phyloP scores from a whole-genome alignment of 805 yeast species.

The Candida michaelii region DNA sequence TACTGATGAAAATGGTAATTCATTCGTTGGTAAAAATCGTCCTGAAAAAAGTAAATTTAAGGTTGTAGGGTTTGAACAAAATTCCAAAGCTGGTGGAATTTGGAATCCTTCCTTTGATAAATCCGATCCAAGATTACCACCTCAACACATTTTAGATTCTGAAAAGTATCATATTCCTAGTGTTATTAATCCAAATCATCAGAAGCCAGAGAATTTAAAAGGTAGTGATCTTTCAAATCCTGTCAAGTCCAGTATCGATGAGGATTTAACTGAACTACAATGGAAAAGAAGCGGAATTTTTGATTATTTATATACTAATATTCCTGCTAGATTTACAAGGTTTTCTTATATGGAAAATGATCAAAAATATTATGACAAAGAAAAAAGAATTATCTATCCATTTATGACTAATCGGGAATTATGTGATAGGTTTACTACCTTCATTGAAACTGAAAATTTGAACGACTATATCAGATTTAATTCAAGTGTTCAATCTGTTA shows the following conservation, averaged over 20 bases:
- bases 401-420: slow-evolving; percentile 39
- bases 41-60: slow-evolving; percentile 25
- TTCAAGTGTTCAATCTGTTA: slow-evolving; percentile 42
- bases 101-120: slow-evolving; percentile 33
- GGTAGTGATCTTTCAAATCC: slow-evolving; percentile 21
- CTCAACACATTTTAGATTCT: slow-evolving; percentile 30
- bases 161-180: slow-evolving; percentile 35
- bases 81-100: slow-evolving; percentile 43
- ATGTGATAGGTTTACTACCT: slow-evolving; percentile 23
- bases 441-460: slow-evolving; percentile 28
- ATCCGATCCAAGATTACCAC: slow-evolving; percentile 25
- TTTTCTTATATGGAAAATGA: slow-evolving; percentile 35
- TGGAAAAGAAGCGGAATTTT: slow-evolving; percentile 43
- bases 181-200: slow-evolving; percentile 21
- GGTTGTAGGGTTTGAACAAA: slow-evolving; percentile 47
- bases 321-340: slow-evolving; percentile 37
- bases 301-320: slow-evolving; percentile 40
- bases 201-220: slow-evolving; percentile 18
- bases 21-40: slow-evolving; percentile 19
- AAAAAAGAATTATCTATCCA: slow-evolving; percentile 30
- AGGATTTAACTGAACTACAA: slow-evolving; percentile 20
- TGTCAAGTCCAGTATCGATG: slow-evolving; percentile 7
- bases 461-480: slow-evolving; percentile 33
- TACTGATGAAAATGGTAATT: slow-evolving; percentile 27
- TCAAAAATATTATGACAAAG: slow-evolving; percentile 19